Conservation (phyloP, 2,329 filamentous ascomycete genomes). For the Chalara sp. region DNA sequence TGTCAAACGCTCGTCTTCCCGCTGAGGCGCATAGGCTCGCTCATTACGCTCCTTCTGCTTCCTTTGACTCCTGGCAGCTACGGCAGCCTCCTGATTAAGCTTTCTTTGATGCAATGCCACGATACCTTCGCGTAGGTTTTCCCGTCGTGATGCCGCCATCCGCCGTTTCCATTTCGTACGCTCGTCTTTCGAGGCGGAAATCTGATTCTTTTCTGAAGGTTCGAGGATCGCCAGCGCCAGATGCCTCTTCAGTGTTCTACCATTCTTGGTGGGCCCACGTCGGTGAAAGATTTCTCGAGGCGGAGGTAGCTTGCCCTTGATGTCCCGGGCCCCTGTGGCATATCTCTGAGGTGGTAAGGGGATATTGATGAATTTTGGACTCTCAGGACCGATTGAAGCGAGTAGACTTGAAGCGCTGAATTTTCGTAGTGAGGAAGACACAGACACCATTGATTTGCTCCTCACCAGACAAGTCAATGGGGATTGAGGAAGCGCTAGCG, state of each 20-base stretch:
- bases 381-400: conserved; percentile 66
- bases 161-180: conserved; percentile 56
- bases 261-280: conserved; percentile 50
- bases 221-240: conserved; percentile 50
- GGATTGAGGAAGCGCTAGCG: conserved; percentile 19
- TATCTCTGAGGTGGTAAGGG: conserved; percentile 64
- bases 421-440: conserved; percentile 27
- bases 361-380: conserved; percentile 78
- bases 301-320: conserved; percentile 77
- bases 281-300: conserved; percentile 72
- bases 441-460: conserved; percentile 16
- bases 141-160: conserved; percentile 65
- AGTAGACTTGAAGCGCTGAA: conserved; percentile 39
- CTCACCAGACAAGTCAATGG: conserved; percentile 25
- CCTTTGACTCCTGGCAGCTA: conserved; percentile 34
- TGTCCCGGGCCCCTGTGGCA: conserved; percentile 31
- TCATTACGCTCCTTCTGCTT: conserved; percentile 41
- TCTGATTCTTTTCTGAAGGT: conserved; percentile 30
- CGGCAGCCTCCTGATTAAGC: conserved; percentile 30
- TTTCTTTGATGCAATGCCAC: conserved; percentile 63
- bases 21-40: conserved; percentile 56
- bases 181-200: conserved; percentile 19
- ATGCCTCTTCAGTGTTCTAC: conserved; percentile 47
- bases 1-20: conserved; percentile 72
- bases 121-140: conserved; percentile 67